phyloP scores from a whole-genome alignment of 208 protist species.

The Leptomonas pyrrhocoris region DNA sequence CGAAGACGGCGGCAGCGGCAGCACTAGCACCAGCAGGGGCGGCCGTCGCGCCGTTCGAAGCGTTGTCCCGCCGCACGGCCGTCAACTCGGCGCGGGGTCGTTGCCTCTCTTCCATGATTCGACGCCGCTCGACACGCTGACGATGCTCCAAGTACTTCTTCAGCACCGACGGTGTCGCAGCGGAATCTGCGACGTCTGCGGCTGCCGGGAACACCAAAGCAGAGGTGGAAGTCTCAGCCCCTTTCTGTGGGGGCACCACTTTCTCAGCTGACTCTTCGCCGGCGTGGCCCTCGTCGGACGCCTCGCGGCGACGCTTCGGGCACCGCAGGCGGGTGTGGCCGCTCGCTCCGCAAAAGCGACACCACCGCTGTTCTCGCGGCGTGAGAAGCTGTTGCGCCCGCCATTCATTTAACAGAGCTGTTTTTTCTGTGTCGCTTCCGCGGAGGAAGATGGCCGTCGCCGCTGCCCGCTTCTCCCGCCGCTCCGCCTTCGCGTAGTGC shows the following conservation, averaged over 20 bases:
- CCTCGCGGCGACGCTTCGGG: constrained; percentile 16
- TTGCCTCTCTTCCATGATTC: constrained; percentile 72
- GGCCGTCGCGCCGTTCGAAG: constrained; percentile 10
- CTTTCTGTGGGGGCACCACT: not conserved
- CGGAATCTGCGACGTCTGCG: not conserved
- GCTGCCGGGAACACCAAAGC: not conserved
- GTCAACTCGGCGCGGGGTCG: constrained; percentile 23
- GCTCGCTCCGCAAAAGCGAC: constrained; percentile 56
- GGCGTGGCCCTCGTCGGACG: not conserved
- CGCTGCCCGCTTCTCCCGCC: constrained; percentile 21
- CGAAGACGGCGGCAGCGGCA: constrained; percentile 19
- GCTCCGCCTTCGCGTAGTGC: constrained; percentile 30
- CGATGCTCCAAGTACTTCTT: constrained; percentile 65
- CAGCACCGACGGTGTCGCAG: constrained; percentile 26
- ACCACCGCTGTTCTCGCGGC: constrained; percentile 62
- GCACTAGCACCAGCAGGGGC: not conserved
- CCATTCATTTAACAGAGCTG: constrained; percentile 46
- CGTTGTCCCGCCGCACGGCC: constrained; percentile 15
- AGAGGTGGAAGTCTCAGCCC: not conserved
- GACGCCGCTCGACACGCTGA: constrained; percentile 70
- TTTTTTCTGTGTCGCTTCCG: constrained; percentile 32
- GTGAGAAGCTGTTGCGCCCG: constrained; percentile 42
- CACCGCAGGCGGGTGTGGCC: constrained; percentile 72
- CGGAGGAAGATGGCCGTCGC: constrained; percentile 34
- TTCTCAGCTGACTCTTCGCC: not conserved